These are phyloP conservation scores for Dactylellina drechsleri DNA, from an alignment of 2,329 filamentous ascomycete genomes.

Conservation along the genomic window DNA sequence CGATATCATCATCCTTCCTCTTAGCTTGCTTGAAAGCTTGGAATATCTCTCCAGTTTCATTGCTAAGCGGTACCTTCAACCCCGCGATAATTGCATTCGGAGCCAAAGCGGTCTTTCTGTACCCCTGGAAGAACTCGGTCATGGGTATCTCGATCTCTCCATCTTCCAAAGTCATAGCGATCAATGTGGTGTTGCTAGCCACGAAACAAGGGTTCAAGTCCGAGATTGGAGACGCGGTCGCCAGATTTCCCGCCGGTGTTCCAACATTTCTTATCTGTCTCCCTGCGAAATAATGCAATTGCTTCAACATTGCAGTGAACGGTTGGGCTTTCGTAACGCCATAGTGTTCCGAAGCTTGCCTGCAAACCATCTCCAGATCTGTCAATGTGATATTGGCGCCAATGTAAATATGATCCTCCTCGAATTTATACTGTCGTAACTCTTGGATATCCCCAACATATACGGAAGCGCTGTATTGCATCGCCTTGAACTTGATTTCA, in stretches of 20 bases:
- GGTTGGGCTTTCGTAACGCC: constrained; percentile 77
- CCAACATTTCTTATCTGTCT: constrained; percentile 97
- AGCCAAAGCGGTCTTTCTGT: constrained; percentile 82
- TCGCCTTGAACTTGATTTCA: constrained; percentile 96
- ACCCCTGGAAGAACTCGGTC: constrained; percentile 90
- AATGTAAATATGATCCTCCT: constrained; percentile 85
- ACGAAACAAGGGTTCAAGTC: constrained; percentile 95
- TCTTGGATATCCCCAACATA: constrained; percentile 94
- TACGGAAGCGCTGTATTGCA: constrained; percentile 88
- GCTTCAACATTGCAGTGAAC: constrained; percentile 90
- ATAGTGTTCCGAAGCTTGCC: constrained; percentile 81
- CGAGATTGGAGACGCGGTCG: constrained; percentile 93
- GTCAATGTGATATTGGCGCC: constrained; percentile 93
- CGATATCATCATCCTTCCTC: constrained; percentile 97
- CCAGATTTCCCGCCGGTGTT: constrained; percentile 91
- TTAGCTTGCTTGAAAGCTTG: constrained; percentile 96
- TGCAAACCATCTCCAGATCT: constrained; percentile 85
- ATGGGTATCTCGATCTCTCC: constrained; percentile 87
- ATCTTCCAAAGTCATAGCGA: constrained; percentile 76
- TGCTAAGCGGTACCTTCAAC: constrained; percentile 82
- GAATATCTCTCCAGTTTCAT: constrained; percentile 81
- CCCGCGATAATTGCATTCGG: constrained; percentile 84
- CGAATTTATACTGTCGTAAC: constrained; percentile 80
- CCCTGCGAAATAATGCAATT: constrained; percentile 93
- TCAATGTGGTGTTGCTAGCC: constrained; percentile 80